Base-by-base conservation (phyloP, 148 eudicot species). In the Mesembryanthemum crystallinum region DNA sequence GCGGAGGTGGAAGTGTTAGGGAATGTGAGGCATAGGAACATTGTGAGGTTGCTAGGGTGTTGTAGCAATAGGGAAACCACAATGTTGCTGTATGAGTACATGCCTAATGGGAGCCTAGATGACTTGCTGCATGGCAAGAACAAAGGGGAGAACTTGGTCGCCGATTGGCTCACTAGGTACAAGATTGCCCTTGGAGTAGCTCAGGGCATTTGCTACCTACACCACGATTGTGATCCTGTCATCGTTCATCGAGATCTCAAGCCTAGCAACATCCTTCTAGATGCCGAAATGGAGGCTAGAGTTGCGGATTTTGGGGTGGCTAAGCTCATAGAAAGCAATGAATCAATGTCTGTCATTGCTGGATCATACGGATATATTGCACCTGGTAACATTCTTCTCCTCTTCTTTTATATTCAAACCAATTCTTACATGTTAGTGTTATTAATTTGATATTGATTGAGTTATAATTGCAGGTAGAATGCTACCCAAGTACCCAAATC, bases 281-380 rank as follows among this genome's bases (percentile, higher is more conserved):
- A 95, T 20, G 80, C 79, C 3, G 88, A 95, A 42, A 92, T 95
- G 99, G 98, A 95, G 81, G 99, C 98, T 5, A 72, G 99, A 21
- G 97, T 95, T 21, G 99, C 99, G 0, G 99, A 95, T 80, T 95
- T 95, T 62, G 99, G 99, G 33, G 92, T 95, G 18, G 98, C 99
- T 5, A 95, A 95, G 85, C 81, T 92, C 64, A 89, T 95, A 27
- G 79, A 89, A 69, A 71, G 77, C 35, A 88, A 95, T 1, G 92
- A 92, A 64, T 88, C 94, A 0, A 95, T 95, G 99, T 95, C 99
- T 0, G 98, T 95, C 30, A 87, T 92, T 64, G 99, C 99, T 32
- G 99, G 98, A 29, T 95, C 99, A 29, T 95, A 95, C 28, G 98
- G 99, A 60, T 95, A 95, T 81, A 95, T 95, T 75, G 99, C 99